Conservation (phyloP, 2,329 filamentous ascomycete genomes). For the Aspergillus brunneoviolaceus region DNA sequence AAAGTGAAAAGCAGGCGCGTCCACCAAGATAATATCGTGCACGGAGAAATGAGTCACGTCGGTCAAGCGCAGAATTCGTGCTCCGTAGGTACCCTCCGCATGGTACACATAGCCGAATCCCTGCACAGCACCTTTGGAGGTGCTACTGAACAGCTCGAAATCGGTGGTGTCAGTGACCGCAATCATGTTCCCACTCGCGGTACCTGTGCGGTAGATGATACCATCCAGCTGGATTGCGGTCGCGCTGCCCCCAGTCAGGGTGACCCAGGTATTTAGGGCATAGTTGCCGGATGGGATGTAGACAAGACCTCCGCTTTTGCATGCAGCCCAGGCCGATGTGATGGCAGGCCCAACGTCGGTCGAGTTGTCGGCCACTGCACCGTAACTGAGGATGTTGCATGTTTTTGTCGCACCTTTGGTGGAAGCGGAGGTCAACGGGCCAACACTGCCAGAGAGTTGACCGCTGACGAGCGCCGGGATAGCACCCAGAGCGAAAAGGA, state of each 20-base stretch:
- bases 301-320: slow-evolving; percentile 52
- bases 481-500: slow-evolving; percentile 5
- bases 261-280: slow-evolving; percentile 52
- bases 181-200: slow-evolving; percentile 54
- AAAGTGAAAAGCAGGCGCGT: slow-evolving; percentile 54
- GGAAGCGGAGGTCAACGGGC: slow-evolving; percentile 12
- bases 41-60: slow-evolving; percentile 50
- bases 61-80: slow-evolving; percentile 49
- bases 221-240: slow-evolving; percentile 57
- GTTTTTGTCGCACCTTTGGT: slow-evolving; percentile 26
- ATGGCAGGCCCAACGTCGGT: slow-evolving; percentile 54
- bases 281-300: slow-evolving; percentile 53
- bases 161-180: slow-evolving; percentile 51
- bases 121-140: slow-evolving; percentile 53
- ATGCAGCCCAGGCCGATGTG: slow-evolving; percentile 50
- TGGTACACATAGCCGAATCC: slow-evolving; percentile 54
- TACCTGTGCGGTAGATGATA: slow-evolving; percentile 53
- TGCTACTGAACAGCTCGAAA: slow-evolving; percentile 56
- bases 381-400: slow-evolving; percentile 56
- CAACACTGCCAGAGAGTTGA: slow-evolving; percentile 18
- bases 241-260: slow-evolving; percentile 47
- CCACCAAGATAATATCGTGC: slow-evolving; percentile 51
- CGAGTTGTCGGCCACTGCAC: slow-evolving; percentile 51
- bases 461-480: slow-evolving; percentile 11
- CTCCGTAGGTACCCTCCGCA: slow-evolving; percentile 41